These are phyloP conservation scores for Zychaea mexicana DNA, from an alignment of 371 early-diverging fungal genomes.

Conservation along the genomic window DNA sequence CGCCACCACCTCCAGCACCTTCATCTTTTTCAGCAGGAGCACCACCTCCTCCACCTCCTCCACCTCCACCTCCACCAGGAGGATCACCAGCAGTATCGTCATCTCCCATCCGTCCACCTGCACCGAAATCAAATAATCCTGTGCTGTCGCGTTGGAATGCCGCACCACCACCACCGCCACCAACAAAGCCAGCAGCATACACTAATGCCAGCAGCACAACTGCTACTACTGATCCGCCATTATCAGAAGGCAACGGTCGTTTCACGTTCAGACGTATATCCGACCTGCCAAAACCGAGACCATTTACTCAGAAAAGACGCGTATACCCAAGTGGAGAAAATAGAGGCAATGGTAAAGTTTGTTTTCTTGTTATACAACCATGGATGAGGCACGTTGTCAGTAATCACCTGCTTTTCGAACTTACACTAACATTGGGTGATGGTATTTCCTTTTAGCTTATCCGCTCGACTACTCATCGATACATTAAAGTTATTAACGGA, in stretches of 20 bases:
- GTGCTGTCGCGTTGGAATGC: slow-evolving; percentile 5
- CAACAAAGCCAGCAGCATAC: background rate
- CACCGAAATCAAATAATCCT: slow-evolving; percentile 25
- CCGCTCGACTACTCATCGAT: slow-evolving; percentile 26
- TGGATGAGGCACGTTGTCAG: background rate
- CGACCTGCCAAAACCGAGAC: slow-evolving; percentile 36
- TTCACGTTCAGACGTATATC: slow-evolving; percentile 35
- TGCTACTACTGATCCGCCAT: slow-evolving; percentile 17
- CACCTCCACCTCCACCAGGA: slow-evolving; percentile 17
- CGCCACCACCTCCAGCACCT: slow-evolving; percentile 18
- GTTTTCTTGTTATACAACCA: background rate
- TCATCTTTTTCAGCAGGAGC: slow-evolving; percentile 20
- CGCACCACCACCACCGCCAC: background rate
- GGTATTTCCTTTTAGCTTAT: slow-evolving; percentile 15
- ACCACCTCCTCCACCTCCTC: slow-evolving; percentile 28
- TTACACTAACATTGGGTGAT: too few species aligned
- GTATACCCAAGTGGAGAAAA: slow-evolving; percentile 44
- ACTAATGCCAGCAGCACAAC: background rate
- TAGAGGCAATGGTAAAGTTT: slow-evolving; percentile 46
- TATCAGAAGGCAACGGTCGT: slow-evolving; percentile 38
- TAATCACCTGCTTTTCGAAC: too few species aligned
- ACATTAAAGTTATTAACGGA: too few species aligned
- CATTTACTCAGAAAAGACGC: slow-evolving; percentile 13
- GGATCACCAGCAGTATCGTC: too few species aligned
- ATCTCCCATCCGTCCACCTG: background rate